Base-by-base conservation (phyloP, 2,329 filamentous ascomycete species). In the Cytospora schulzeri region DNA sequence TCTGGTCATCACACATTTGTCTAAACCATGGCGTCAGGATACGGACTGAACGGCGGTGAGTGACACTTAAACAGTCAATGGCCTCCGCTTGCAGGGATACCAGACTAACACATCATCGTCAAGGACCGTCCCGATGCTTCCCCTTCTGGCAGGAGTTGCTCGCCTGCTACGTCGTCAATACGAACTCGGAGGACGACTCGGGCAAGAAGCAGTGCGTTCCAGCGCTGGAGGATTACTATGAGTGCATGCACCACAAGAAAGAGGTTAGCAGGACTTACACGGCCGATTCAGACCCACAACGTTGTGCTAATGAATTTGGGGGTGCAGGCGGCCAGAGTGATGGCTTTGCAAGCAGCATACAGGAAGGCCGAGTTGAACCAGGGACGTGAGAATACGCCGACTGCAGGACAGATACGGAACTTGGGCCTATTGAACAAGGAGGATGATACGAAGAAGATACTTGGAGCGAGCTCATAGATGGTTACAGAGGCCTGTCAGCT, bases 141-240 rank as follows among this genome's bases (percentile, higher is more conserved):
- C 92, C 93, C 76, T 99, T 97, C 87, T 99, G 95, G 95, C 95
- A 99, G 82, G 95, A 99, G 81, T 88, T 98, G 70, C 91, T 99
- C 76, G 93, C 93, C 73, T 99, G 95, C 87, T 99, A 99, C 79
- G 93, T 97, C 67, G 89, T 97, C 76, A 98, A 98, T 82, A 92
- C 92, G 63, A 86, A 85, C 69, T 82, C 90, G 69, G 91, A 94
- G 63, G 90, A 93, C 74, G 83, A 87, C 70, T 86, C 88, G 19
- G 92, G 92, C 71, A 95, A 93, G 82, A 90, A 88, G 78, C 96
- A 96, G 81, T 99, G 96, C 77, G 81, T 85, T 22, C 89, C 91
- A 19, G 86, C 88, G 5, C 83, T 98, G 70, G 95, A 99, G 77
- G 95, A 99, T 77, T 99, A 99, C 83, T 96, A 97, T 77, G 95